These are phyloP conservation scores for Helicostylum pulchrum DNA, from an alignment of 192 early-diverging fungal genomes.

Conservation along the genomic window DNA sequence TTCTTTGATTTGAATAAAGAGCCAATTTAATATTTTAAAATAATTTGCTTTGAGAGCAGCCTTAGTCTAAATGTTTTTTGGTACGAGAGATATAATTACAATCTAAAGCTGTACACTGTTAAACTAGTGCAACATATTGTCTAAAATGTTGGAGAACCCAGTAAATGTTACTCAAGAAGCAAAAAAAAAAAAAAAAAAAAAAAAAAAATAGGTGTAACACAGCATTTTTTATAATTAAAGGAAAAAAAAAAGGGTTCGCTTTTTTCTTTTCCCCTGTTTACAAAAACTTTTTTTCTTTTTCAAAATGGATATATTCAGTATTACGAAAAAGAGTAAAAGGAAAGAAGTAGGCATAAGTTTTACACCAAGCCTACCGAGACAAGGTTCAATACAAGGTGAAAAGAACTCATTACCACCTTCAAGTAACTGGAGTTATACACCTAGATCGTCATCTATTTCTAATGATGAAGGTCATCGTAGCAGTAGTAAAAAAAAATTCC, in stretches of 20 bases:
- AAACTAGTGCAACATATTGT: too few species aligned
- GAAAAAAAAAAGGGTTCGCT: not conserved
- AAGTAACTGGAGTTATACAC: slow-evolving; percentile 9
- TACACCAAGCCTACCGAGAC: slow-evolving; percentile 1
- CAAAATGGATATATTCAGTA: slow-evolving; percentile 25
- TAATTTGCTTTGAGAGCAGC: too few species aligned
- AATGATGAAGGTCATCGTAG: slow-evolving; percentile 15
- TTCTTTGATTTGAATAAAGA: too few species aligned
- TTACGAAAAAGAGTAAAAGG: slow-evolving; percentile 14
- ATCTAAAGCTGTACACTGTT: too few species aligned
- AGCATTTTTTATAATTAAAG: slow-evolving; percentile 2
- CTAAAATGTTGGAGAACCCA: too few species aligned
- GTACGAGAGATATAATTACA: too few species aligned
- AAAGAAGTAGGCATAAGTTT: not conserved
- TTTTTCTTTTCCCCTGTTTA: slow-evolving; percentile 5
- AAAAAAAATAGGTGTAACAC: not conserved
- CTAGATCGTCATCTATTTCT: slow-evolving; percentile 15
- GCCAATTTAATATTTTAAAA: too few species aligned
- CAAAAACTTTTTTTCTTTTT: not conserved
- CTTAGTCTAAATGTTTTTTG: too few species aligned
- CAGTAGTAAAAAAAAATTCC: not conserved
- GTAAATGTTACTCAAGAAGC: too few species aligned
- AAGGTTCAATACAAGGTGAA: not conserved
- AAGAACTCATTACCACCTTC: slow-evolving; percentile 8
- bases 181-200: not conserved